Evolutionary conservation across 306 rosid genomes (phyloP).

Genomic region (Prunus davidiana): DNA sequence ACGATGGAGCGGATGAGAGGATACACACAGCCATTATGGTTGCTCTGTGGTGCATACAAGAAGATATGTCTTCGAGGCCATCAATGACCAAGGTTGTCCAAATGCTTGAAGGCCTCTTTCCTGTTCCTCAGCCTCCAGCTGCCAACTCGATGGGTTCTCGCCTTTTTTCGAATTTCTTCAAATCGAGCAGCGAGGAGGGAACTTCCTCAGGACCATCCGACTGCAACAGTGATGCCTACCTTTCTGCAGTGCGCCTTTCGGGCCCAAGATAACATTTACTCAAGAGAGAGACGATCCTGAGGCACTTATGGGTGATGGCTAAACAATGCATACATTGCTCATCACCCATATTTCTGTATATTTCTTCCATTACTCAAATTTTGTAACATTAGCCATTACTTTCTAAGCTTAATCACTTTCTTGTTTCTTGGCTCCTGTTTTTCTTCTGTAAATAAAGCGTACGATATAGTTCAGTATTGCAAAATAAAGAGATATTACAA

Average conservation of each 20-base stretch:
- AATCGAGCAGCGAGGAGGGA: constrained; percentile 52
- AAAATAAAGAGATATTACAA: not conserved
- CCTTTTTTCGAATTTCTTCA: constrained; percentile 43
- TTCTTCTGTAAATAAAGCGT: constrained; percentile 19
- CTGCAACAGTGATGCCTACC: constrained; percentile 58
- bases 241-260: constrained; percentile 72
- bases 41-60: constrained; percentile 91
- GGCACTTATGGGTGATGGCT: constrained; percentile 7
- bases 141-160: constrained; percentile 54
- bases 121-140: constrained; percentile 61
- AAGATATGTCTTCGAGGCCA: constrained; percentile 80
- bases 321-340: constrained; percentile 14
- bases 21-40: constrained; percentile 53
- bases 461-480: not conserved
- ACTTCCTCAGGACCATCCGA: constrained; percentile 81
- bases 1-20: constrained; percentile 40
- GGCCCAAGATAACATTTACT: constrained; percentile 66
- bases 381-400: constrained; percentile 27
- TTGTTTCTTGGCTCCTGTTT: not conserved
- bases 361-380: constrained; percentile 19
- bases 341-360: constrained; percentile 23
- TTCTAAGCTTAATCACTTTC: not conserved
- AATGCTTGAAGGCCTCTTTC: constrained; percentile 78
- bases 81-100: constrained; percentile 85
- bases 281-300: not conserved